Evolutionary conservation across 2,329 filamentous ascomycete genomes (phyloP), one percentile per base, ranked within the genome.

Genomic region (Penicillium paneum): DNA sequence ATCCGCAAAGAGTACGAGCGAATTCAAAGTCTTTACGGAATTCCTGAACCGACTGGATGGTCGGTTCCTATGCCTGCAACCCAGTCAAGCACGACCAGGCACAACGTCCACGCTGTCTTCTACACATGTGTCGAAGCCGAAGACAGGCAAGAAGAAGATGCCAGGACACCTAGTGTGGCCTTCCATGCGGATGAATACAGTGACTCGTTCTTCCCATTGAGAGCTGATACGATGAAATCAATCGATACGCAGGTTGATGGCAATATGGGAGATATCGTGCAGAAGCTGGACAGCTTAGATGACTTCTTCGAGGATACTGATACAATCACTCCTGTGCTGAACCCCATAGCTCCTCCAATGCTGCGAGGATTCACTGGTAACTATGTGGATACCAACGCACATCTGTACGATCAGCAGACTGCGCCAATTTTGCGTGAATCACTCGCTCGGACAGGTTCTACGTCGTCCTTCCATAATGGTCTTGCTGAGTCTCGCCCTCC

Each of bases 1-100:
- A 88, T 94, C 46, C 87, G 90, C 45, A 97, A 97, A 70, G 92
- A 97, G 73, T 97, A 96, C 64, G 93, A 96, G 68, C 87, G 90
- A 21, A 96, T 91, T 0, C 89, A 96, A 70, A 97, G 91, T 67
- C 76, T 99, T 32, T 99, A 97, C 70, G 95, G 95, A 28, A 97
- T 99, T 55, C 94, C 94, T 0, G 93, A 97, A 69, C 87, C 91
- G 21, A 94, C 90, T 15, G 94, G 94, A 2, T 99, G 94, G 94
- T 94, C 94, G 0, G 91, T 99, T 41, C 93, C 94, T 0, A 85
- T 95, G 70, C 94, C 94, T 15, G 93, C 93, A 0, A 88, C 89
- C 52, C 93, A 96, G 76, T 94, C 92, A 0, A 87, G 88, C 50
- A 84, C 86, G 32, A 97, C 94, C 4, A 83, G 94, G 54, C 84